Evolutionary conservation across 108 stramenopile species (phyloP), one percentile per base, ranked within the genome.

Genomic region (Stephanodiscus minutulus): DNA sequence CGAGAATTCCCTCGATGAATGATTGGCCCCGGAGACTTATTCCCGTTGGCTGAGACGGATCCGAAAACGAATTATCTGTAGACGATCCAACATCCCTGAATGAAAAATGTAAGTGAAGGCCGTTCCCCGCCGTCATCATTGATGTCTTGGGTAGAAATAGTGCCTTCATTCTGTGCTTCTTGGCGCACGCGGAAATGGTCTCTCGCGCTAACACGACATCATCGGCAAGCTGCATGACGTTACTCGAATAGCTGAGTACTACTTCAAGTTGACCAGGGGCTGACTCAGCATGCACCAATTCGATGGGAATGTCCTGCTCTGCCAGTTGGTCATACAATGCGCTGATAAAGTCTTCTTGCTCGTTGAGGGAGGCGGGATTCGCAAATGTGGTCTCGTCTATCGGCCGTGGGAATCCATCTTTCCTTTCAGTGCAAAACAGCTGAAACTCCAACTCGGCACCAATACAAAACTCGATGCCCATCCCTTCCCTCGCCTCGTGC

Each of bases 221-320:
- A 53, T 94, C 93, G 33, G 83, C 87, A 65, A 91, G 63, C 49
- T 66, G 66, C 36, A 94, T 61, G 5, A 80, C 81, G 79, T 90
- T 67, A 20, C 74, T 57, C 1, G 77, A 77, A 72, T 90, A 82
- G 20, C 64, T 43, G 39, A 94, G 73, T 10, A 94, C 93, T 7
- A 94, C 74, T 64, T 94, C 93, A 20, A 94, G 48, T 77, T 94
- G 93, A 28, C 90, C 89, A 18, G 87, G 86, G 24, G 86, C 93
- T 22, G 79, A 82, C 64, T 94, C 93, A 36, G 88, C 77, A 57
- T 90, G 90, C 27, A 94, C 74, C 39, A 80, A 21, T 69, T 91
- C 90, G 17, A 94, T 50, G 11, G 79, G 60, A 61, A 94, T 89
- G 64, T 86, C 63, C 75, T 94, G 93, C 46, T 73, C 61, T 55